phyloP scores from a whole-genome alignment of 176 grass and related monocot genomes.

The Hyparrhenia diplandra region DNA sequence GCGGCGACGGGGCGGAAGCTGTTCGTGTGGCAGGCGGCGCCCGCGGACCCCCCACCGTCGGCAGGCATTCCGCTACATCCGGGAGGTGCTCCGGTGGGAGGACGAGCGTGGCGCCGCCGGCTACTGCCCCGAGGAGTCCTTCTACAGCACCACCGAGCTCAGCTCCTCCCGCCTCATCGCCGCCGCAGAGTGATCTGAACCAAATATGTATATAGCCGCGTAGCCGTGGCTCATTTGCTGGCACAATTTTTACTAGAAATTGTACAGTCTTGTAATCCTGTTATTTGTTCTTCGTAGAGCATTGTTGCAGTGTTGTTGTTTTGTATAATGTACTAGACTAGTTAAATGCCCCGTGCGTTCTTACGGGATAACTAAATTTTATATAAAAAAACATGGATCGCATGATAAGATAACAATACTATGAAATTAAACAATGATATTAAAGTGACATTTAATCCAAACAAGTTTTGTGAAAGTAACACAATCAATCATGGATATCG shows the following conservation, averaged over 20 bases:
- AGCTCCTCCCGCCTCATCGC: conserved; percentile 69
- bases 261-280: conserved; percentile 15
- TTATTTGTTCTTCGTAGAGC: background rate
- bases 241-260: background rate
- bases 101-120: conserved; percentile 64
- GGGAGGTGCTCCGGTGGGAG: conserved; percentile 87
- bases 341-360: too few relatives aligned
- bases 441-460: too few relatives aligned
- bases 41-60: conserved; percentile 51
- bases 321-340: background rate
- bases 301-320: background rate
- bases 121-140: conserved; percentile 67
- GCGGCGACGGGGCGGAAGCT: conserved; percentile 58
- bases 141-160: conserved; percentile 89
- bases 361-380: too few relatives aligned
- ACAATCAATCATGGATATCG: too few relatives aligned
- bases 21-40: conserved; percentile 85
- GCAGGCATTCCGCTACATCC: conserved; percentile 77
- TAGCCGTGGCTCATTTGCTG: background rate
- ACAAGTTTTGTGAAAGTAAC: too few relatives aligned
- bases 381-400: too few relatives aligned
- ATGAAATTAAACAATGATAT: too few relatives aligned
- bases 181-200: conserved; percentile 37
- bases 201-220: background rate
- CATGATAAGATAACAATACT: too few relatives aligned